These are phyloP conservation scores for Streptanthus diversifolius DNA, from an alignment of 345 rosid genomes.

Conservation along the genomic window DNA sequence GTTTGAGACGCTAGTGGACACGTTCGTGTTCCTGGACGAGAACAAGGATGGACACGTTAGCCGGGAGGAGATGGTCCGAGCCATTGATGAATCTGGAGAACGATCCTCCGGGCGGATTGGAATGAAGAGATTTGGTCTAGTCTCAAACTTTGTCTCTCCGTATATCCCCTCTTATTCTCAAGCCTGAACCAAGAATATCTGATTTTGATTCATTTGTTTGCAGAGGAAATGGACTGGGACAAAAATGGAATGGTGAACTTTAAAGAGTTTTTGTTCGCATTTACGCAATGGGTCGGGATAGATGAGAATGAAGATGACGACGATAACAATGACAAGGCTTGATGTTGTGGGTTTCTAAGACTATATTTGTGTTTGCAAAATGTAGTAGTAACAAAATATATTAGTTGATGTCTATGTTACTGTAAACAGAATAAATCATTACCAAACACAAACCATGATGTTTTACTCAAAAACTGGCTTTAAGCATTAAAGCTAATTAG, in stretches of 20 bases:
- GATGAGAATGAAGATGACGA: slow-evolving; percentile 73
- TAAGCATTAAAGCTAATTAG: slow-evolving; percentile 28
- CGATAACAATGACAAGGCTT: slow-evolving; percentile 24
- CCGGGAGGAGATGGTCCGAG: slow-evolving; percentile 82
- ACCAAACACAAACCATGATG: slow-evolving; percentile 24
- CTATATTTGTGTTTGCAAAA: slow-evolving; percentile 7
- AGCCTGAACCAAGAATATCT: neutral
- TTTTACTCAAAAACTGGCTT: slow-evolving; percentile 21
- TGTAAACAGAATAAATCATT: slow-evolving; percentile 28
- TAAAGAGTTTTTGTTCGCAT: slow-evolving; percentile 93
- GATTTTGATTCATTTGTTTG: slow-evolving; percentile 20
- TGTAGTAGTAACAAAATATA: slow-evolving; percentile 10
- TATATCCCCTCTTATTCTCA: neutral
- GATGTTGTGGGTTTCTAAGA: neutral
- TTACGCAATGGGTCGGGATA: slow-evolving; percentile 86
- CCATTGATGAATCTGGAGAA: slow-evolving; percentile 87
- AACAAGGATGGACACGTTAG: slow-evolving; percentile 86
- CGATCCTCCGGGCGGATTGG: slow-evolving; percentile 84
- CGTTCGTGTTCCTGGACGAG: slow-evolving; percentile 86
- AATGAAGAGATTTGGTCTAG: slow-evolving; percentile 82
- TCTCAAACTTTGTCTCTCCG: slow-evolving; percentile 15
- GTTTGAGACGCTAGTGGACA: slow-evolving; percentile 76
- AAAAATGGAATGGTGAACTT: slow-evolving; percentile 87
- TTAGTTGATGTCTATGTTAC: slow-evolving; percentile 20
- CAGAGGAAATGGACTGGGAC: slow-evolving; percentile 99